Conservation (phyloP, 495 filamentous ascomycete species). For the Penicillium cosmopolitanum region DNA sequence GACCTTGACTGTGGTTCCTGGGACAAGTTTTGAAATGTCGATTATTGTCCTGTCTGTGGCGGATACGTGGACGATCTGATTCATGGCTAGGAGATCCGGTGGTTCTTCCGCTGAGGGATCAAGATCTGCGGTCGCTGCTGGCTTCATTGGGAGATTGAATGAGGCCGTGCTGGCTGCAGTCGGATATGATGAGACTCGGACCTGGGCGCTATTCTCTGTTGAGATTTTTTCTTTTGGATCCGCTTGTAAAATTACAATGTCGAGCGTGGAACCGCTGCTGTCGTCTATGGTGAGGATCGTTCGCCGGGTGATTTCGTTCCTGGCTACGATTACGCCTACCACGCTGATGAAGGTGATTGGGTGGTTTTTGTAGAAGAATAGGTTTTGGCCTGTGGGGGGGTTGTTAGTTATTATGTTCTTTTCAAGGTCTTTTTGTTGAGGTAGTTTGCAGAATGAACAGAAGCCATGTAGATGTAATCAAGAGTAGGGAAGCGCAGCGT, state of each 20-base stretch:
- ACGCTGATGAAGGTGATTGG: slow-evolving; percentile 85
- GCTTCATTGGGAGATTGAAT: background rate
- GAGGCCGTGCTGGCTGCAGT: background rate
- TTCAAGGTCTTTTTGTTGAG: background rate
- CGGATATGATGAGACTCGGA: background rate
- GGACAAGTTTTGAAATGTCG: slow-evolving; percentile 55
- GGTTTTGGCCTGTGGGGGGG: slow-evolving; percentile 58
- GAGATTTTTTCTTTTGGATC: slow-evolving; percentile 10
- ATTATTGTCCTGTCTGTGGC: slow-evolving; percentile 35
- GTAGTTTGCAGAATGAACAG: too few relatives aligned
- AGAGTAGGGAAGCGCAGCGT: too few relatives aligned
- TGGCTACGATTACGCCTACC: slow-evolving; percentile 73
- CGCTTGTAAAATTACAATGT: slow-evolving; percentile 48
- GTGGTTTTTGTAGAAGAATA: slow-evolving; percentile 85
- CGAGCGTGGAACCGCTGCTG: slow-evolving; percentile 77
- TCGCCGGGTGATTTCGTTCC: slow-evolving; percentile 64
- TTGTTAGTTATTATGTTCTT: background rate
- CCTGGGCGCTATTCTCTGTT: slow-evolving; percentile 1
- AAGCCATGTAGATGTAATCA: too few relatives aligned
- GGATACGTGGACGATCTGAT: slow-evolving; percentile 25
- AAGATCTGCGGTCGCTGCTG: background rate
- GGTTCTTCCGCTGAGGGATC: slow-evolving; percentile 1
- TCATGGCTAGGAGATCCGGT: background rate
- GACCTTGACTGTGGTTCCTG: slow-evolving; percentile 73
- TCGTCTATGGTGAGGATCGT: slow-evolving; percentile 80